Percentiles rank a stretch among this genome's conserved stretches.
phyloP scores from a whole-genome alignment of 805 yeast genomes.

The Nakazawaea siamensis region DNA sequence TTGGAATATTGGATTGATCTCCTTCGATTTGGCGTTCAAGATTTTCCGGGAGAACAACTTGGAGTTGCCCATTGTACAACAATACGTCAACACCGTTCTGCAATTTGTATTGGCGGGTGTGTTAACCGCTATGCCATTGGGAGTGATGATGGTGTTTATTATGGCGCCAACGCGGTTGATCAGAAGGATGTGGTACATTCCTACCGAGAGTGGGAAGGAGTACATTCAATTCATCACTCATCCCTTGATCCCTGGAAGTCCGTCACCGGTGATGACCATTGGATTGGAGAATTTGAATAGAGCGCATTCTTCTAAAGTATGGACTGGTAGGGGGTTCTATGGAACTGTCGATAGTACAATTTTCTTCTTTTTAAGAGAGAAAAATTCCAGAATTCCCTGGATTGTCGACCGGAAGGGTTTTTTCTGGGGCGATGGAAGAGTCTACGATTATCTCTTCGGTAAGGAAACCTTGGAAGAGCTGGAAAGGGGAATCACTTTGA shows the following conservation, averaged over 20 bases:
- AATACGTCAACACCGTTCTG: constrained; percentile 15
- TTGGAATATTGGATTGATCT: constrained; percentile 30
- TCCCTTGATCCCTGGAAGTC: constrained; percentile 65
- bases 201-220: constrained; percentile 43
- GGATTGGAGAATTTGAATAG: constrained; percentile 51
- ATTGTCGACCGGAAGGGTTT: constrained; percentile 79
- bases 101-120: constrained; percentile 25
- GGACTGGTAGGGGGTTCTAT: constrained; percentile 85
- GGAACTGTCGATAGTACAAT: constrained; percentile 72
- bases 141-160: constrained; percentile 30
- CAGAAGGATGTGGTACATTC: constrained; percentile 65
- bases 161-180: constrained; percentile 63
- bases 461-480: constrained; percentile 72
- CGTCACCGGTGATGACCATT: constrained; percentile 66
- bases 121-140: constrained; percentile 33
- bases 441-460: constrained; percentile 75
- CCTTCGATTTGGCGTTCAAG: constrained; percentile 17
- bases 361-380: constrained; percentile 64
- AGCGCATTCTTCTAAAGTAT: constrained; percentile 56
- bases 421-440: constrained; percentile 90
- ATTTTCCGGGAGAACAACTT: constrained; percentile 23
- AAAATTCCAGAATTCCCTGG: constrained; percentile 52
- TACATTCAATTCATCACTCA: constrained; percentile 63
- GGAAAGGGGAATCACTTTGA: constrained; percentile 59
- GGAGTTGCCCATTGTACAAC: constrained; percentile 18